Evolutionary conservation across 192 early-diverging fungal genomes (phyloP), one percentile per base, ranked within the genome.

Genomic region (Dimargaris cristalligena): DNA sequence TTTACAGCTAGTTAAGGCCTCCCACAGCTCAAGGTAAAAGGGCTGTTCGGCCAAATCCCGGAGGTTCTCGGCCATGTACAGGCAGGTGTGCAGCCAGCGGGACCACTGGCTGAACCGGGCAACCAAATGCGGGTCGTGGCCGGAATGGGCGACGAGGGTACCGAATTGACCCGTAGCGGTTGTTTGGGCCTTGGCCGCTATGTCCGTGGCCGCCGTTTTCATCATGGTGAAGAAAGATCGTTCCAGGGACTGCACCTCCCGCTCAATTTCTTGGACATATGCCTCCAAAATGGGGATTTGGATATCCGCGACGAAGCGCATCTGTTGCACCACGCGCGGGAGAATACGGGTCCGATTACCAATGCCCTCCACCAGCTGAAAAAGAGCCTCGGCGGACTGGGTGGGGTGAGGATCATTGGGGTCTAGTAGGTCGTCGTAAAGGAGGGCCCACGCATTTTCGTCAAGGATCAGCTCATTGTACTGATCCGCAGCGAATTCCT

Each of bases 391-490:
- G 1, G 84, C 75, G 1, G 84, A 80, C 26, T 71, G 77, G 31
- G 86, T 79, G 2, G 82, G 79, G 52, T 71, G 74, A 41, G 76
- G 63, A 14, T 74, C 72, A 38, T 83, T 75, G 29, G 74, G 66
- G 1, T 65, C 71, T 33, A 75, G 57, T 49, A 74, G 65, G 30
- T 73, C 71, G 13, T 74, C 73, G 8, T 79, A 80, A 0, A 76
- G 69, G 11, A 77, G 69, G n/a, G 80, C 76, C 68, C 83, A 89
- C 22, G 80, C 80, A 33, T 74, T 64, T 1, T 73, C 63, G 11
- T 78, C 79, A 4, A 73, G 64, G 52, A 82, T 72, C 20, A 82
- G 80, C 41, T 80, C 80, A 62, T 74, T 74, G 61, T 83, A 86
- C 41, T 80, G 74, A 8, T 71, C 69, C 14, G 76, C 74, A 9